Percentiles rank a stretch among this genome's conserved stretches.
These are phyloP conservation scores for Ziziphus jujuba DNA, from an alignment of 306 rosid genomes.

Conservation along the genomic window DNA sequence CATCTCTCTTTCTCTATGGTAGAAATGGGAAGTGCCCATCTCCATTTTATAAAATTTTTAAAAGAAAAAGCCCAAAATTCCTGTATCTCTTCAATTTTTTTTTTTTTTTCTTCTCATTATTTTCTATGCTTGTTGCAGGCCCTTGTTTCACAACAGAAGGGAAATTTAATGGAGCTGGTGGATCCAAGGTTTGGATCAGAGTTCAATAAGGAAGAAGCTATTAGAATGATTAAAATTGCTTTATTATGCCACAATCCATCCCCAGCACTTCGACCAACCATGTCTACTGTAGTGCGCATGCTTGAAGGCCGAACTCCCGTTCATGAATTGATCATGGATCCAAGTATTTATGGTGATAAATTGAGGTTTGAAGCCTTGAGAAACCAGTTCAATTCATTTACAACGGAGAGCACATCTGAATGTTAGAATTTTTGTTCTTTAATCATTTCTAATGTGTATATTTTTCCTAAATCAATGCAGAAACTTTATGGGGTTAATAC, in stretches of 20 bases:
- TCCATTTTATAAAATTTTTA: too few relatives aligned
- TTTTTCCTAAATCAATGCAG: too few relatives aligned
- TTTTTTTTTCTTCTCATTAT: not conserved
- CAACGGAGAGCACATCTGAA: too few relatives aligned
- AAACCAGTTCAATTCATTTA: not conserved
- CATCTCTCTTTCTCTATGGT: too few relatives aligned
- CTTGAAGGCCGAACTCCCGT: slow-evolving; percentile 39
- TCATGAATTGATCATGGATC: slow-evolving; percentile 1
- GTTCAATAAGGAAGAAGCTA: slow-evolving; percentile 43
- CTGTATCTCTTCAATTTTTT: too few relatives aligned
- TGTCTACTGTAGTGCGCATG: slow-evolving; percentile 56
- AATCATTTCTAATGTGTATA: too few relatives aligned
- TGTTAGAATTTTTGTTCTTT: too few relatives aligned
- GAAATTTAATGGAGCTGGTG: too few relatives aligned
- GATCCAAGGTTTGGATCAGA: slow-evolving; percentile 51
- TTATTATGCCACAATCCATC: slow-evolving; percentile 51
- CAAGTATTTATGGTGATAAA: not conserved
- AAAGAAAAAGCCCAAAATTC: not conserved
- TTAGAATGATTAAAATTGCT: slow-evolving; percentile 39
- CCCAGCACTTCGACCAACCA: slow-evolving; percentile 50
- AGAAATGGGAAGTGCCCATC: too few relatives aligned
- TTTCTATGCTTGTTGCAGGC: too few relatives aligned
- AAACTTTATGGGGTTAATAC: too few relatives aligned
- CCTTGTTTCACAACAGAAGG: too few relatives aligned
- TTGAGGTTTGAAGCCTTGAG: not conserved